phyloP scores from a whole-genome alignment of 345 rosid genomes.

The Alliaria petiolata region DNA sequence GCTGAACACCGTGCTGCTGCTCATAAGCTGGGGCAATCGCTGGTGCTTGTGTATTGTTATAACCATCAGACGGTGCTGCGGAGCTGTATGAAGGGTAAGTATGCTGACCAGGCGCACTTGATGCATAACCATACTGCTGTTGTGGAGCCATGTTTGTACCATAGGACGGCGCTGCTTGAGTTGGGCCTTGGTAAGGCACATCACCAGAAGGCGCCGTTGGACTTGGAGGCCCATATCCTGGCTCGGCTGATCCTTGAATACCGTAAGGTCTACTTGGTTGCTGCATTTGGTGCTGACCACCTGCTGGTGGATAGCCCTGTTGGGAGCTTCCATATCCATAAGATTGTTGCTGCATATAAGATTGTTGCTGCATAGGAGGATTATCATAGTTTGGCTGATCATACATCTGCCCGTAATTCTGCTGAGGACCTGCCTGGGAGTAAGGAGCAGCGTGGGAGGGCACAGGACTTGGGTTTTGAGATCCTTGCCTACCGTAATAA shows the following conservation, averaged over 20 bases:
- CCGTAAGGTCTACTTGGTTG: constrained; percentile 61
- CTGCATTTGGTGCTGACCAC: constrained; percentile 60
- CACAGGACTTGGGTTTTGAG: constrained; percentile 45
- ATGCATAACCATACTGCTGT: constrained; percentile 67
- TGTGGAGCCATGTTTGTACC: constrained; percentile 48
- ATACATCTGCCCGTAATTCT: constrained; percentile 66
- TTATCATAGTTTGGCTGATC: constrained; percentile 60
- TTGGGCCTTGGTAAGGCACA: constrained; percentile 46
- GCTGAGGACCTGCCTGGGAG: constrained; percentile 61
- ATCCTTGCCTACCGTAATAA: constrained; percentile 71
- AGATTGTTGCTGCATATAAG: too few relatives aligned
- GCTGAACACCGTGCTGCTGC: constrained; percentile 44
- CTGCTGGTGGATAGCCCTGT: constrained; percentile 51
- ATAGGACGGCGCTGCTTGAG: constrained; percentile 50
- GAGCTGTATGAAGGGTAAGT: constrained; percentile 55
- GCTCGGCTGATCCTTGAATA: constrained; percentile 52
- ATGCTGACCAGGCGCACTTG: constrained; percentile 61
- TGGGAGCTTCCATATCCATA: constrained; percentile 64
- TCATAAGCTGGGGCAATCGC: constrained; percentile 39
- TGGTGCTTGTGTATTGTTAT: constrained; percentile 42
- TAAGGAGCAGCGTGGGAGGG: constrained; percentile 54
- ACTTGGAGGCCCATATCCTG: constrained; percentile 61
- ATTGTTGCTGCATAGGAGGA: constrained; percentile 49
- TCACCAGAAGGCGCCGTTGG: constrained; percentile 24
- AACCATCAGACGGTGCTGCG: constrained; percentile 54